These are phyloP conservation scores for Sarocladium kiliense DNA, from an alignment of 2,329 filamentous ascomycete species.

Conservation along the genomic window DNA sequence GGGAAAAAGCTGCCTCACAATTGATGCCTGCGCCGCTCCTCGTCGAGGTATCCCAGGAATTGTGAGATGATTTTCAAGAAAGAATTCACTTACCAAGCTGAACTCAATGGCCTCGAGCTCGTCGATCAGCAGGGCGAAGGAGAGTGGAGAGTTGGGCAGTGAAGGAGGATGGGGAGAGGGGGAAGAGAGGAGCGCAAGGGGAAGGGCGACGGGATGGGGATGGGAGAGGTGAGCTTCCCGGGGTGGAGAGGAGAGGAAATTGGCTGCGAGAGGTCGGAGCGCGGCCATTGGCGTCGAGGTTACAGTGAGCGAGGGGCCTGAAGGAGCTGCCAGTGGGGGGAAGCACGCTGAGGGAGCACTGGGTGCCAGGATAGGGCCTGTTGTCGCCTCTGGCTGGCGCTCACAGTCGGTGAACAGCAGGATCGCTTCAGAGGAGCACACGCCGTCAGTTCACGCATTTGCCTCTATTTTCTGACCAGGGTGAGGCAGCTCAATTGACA, in stretches of 20 bases:
- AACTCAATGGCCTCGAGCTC: constrained; percentile 3
- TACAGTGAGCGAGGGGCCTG: background rate
- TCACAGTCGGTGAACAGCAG: background rate
- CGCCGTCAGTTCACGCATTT: background rate
- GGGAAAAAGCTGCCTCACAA: background rate
- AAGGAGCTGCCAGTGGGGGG: background rate
- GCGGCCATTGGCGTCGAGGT: background rate
- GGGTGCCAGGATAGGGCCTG: background rate
- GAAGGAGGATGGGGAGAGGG: constrained; percentile 9
- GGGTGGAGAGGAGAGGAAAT: constrained; percentile 7
- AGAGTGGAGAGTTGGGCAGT: constrained; percentile 6
- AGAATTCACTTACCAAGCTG: background rate
- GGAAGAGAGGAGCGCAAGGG: constrained; percentile 2
- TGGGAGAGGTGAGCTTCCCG: constrained; percentile 1
- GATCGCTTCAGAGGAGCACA: background rate
- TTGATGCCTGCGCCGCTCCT: background rate
- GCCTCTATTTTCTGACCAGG: background rate
- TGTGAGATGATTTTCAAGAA: background rate
- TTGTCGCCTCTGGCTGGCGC: background rate
- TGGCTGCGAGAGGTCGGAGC: background rate
- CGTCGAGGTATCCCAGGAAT: background rate
- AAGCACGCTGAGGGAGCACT: background rate
- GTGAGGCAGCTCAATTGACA: background rate
- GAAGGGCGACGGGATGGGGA: constrained; percentile 12
- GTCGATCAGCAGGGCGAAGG: constrained; percentile 8